These are phyloP conservation scores for Symbiodinium natans DNA, from an alignment of 73 alveolate species.

Conservation along the genomic window DNA sequence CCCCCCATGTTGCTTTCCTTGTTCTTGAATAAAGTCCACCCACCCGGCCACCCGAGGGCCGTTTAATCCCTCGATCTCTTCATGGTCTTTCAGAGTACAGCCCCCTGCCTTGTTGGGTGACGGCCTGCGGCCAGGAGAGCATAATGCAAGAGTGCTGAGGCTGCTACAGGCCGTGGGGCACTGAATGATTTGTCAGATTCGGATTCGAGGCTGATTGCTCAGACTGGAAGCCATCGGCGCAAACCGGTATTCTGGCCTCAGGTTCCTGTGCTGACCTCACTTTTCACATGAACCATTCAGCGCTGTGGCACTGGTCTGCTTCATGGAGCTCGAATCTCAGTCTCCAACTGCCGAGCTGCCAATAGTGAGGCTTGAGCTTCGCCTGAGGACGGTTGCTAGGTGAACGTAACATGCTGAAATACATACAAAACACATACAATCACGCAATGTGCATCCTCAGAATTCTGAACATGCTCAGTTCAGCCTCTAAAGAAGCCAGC, in stretches of 20 bases:
- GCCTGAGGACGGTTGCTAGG: background rate
- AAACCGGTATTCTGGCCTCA: background rate
- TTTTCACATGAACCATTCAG: too few species aligned
- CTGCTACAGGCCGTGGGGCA: too few species aligned
- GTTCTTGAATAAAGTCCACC: background rate
- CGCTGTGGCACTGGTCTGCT: background rate
- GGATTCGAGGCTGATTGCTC: too few species aligned
- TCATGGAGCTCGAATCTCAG: background rate
- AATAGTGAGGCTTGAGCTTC: background rate
- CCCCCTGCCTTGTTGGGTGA: background rate
- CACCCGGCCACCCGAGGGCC: background rate
- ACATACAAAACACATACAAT: too few species aligned
- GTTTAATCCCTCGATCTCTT: background rate
- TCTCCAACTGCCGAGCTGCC: background rate
- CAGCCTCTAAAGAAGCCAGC: background rate
- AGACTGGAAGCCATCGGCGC: too few species aligned
- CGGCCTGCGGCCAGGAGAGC: too few species aligned
- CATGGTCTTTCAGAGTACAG: too few species aligned
- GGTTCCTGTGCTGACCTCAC: background rate
- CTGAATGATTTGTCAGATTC: too few species aligned
- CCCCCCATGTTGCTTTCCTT: background rate
- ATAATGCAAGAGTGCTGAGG: too few species aligned
- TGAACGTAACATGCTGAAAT: too few species aligned
- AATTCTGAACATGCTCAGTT: too few species aligned
- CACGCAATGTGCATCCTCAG: too few species aligned